These are phyloP conservation scores for Talaromyces sp. DNA, from an alignment of 2,329 filamentous ascomycete species.

Conservation along the genomic window DNA sequence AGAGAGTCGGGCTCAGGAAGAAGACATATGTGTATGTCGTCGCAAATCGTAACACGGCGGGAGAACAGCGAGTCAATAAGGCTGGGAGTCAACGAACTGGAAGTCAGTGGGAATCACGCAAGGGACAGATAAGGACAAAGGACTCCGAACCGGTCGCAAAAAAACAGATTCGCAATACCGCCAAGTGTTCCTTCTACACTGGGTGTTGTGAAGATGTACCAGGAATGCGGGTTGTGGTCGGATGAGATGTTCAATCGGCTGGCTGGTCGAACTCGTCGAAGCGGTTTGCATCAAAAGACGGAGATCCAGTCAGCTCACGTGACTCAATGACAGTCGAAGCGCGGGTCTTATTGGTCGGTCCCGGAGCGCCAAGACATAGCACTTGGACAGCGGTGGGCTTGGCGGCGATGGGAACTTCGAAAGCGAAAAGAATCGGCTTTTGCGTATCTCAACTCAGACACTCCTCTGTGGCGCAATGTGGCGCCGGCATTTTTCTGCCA, in stretches of 20 bases:
- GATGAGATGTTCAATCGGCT: conserved; percentile 23
- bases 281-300: conserved; percentile 40
- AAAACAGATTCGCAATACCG: conserved; percentile 8
- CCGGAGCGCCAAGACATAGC: conserved; percentile 21
- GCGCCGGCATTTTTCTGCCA: too few species aligned
- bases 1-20: neutral
- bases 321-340: conserved; percentile 17
- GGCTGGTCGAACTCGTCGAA: conserved; percentile 17
- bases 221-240: conserved; percentile 8
- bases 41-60: neutral
- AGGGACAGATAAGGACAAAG: neutral
- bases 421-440: too few species aligned
- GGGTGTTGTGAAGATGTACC: conserved; percentile 2
- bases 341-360: conserved; percentile 24
- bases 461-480: too few species aligned
- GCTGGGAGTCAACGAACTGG: conserved; percentile 1
- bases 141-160: conserved; percentile 14
- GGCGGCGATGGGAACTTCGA: neutral
- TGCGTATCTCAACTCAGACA: too few species aligned
- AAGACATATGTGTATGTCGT: conserved; percentile 1
- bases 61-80: neutral
- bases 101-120: conserved; percentile 1
- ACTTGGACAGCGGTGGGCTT: neutral
- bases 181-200: neutral
- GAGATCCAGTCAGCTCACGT: conserved; percentile 30